Conservation (phyloP, 345 rosid genomes). For the Populus pruinosa region DNA sequence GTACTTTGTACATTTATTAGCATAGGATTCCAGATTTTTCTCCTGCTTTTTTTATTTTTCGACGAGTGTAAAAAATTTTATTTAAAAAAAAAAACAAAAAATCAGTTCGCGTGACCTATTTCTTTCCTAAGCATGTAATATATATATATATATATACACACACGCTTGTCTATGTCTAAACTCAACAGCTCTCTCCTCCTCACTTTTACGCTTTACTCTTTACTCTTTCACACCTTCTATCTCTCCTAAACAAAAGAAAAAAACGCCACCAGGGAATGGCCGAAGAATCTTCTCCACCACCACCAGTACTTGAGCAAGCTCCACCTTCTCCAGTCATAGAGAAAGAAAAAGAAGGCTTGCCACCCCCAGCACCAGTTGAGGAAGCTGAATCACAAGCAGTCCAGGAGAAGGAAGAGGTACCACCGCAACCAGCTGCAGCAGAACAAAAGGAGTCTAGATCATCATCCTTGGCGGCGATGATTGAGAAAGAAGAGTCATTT, state of each 20-base stretch:
- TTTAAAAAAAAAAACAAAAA: not conserved
- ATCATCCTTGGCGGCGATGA: constrained; percentile 35
- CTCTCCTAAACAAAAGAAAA: not conserved
- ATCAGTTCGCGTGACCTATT: not conserved
- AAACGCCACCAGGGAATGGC: constrained; percentile 10
- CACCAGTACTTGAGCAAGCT: not conserved
- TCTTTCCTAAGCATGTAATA: not conserved
- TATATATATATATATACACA: too few relatives aligned
- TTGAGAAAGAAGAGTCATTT: constrained; percentile 42
- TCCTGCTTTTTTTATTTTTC: not conserved
- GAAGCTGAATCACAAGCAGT: not conserved
- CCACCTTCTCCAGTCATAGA: not conserved
- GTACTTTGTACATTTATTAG: not conserved
- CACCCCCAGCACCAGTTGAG: not conserved
- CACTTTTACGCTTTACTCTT: not conserved
- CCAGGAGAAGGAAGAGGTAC: constrained; percentile 6
- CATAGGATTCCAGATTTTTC: constrained; percentile 22
- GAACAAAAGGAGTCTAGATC: constrained; percentile 10
- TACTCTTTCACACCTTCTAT: not conserved
- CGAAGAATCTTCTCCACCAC: constrained; percentile 17
- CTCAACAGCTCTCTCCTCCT: not conserved
- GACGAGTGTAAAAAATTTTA: not conserved
- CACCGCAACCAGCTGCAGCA: not conserved
- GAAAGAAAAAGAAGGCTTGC: not conserved
- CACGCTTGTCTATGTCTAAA: not conserved